These are phyloP conservation scores for Rhizopus microsporus DNA, from an alignment of 371 early-diverging fungal genomes.

Conservation along the genomic window DNA sequence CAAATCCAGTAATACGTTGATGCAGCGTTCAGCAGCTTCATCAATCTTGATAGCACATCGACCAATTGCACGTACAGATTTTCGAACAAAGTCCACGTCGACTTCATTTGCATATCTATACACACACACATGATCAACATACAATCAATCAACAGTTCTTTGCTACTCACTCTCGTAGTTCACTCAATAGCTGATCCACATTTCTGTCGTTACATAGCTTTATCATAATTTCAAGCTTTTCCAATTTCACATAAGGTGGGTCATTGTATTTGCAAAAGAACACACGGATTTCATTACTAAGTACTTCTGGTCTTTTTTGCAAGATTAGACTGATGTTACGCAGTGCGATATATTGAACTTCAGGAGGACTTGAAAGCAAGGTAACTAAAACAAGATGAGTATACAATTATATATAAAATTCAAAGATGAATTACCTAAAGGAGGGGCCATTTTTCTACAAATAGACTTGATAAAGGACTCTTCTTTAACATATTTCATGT, in stretches of 20 bases:
- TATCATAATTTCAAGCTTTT: constrained; percentile 95
- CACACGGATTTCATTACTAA: constrained; percentile 88
- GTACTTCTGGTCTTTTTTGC: constrained; percentile 88
- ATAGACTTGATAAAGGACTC: constrained; percentile 68
- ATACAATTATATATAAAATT: not conserved
- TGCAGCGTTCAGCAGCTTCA: constrained; percentile 84
- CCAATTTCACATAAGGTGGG: constrained; percentile 96
- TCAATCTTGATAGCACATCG: constrained; percentile 92
- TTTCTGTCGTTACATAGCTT: constrained; percentile 82
- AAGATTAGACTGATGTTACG: constrained; percentile 95
- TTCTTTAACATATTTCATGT: constrained; percentile 66
- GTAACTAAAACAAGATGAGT: constrained; percentile 63
- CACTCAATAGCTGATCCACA: constrained; percentile 89
- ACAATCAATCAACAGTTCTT: not conserved
- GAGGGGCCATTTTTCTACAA: constrained; percentile 87
- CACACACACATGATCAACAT: not conserved
- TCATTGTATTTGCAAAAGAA: constrained; percentile 99
- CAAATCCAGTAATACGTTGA: constrained; percentile 85
- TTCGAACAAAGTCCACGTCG: constrained; percentile 95
- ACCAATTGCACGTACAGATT: constrained; percentile 90
- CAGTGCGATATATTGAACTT: constrained; percentile 96
- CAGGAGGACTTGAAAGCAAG: constrained; percentile 83
- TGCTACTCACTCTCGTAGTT: constrained; percentile 81
- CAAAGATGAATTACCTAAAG: constrained; percentile 61
- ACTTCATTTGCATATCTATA: constrained; percentile 92